A percentile compares a stretch with the other conserved stretches of the same genome.
phyloP scores from a whole-genome alignment of 352 stramenopile species.

The Pythium sp. region DNA sequence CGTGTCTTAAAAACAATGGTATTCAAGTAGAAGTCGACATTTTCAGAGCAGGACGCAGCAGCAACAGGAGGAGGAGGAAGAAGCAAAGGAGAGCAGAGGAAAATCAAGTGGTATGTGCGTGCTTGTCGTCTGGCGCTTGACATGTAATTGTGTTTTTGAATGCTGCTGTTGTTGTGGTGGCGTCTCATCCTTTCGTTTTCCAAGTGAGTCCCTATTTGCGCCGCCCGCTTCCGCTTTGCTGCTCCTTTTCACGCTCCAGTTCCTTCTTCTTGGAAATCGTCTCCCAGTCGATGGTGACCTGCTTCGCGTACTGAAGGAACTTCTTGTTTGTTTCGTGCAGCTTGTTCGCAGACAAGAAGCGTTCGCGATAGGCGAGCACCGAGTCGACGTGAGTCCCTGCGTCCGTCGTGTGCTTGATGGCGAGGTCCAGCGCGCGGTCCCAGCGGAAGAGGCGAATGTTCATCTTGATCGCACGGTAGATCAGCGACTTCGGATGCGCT shows the following conservation, averaged over 20 bases:
- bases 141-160: conserved; percentile 4
- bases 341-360: conserved; percentile 84
- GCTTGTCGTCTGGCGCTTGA: conserved; percentile 16
- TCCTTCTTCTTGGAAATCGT: conserved; percentile 90
- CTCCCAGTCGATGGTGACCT: conserved; percentile 88
- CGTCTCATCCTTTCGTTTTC: not conserved
- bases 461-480: conserved; percentile 94
- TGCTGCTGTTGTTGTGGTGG: not conserved
- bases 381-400: conserved; percentile 88
- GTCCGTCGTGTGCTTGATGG: conserved; percentile 86
- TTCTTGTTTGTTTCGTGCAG: conserved; percentile 86
- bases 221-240: conserved; percentile 38
- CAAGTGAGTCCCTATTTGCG: conserved; percentile 43
- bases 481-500: conserved; percentile 77
- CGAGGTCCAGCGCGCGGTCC: conserved; percentile 85
- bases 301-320: conserved; percentile 85
- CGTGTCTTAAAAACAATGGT: conserved; percentile 18
- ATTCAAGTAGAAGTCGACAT: conserved; percentile 17
- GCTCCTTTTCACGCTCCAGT: conserved; percentile 77
- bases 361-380: conserved; percentile 86
- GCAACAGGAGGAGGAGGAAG: not conserved
- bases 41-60: conserved; percentile 21
- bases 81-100: not conserved
- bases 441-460: conserved; percentile 90
- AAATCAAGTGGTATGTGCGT: conserved; percentile 30